These are phyloP conservation scores for Trypanosoma boissoni DNA, from an alignment of 208 protist species.

Conservation along the genomic window DNA sequence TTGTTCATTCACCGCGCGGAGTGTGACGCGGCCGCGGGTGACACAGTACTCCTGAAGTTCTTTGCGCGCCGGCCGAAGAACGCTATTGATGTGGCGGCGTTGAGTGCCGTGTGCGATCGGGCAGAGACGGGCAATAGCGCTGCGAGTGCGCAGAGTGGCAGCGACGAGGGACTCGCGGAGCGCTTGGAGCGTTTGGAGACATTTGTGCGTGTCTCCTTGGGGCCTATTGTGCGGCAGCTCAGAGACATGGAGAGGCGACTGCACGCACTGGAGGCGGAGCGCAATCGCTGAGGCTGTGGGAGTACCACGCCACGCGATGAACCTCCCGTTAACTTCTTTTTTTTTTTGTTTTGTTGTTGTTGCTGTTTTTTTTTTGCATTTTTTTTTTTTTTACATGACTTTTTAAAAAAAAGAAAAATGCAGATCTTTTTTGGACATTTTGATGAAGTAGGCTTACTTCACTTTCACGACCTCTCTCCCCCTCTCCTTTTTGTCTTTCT, in stretches of 20 bases:
- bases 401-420: too few relatives aligned
- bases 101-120: slow-evolving; percentile 19
- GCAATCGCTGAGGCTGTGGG: neutral
- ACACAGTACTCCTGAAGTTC: slow-evolving; percentile 38
- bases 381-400: neutral
- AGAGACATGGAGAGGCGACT: slow-evolving; percentile 23
- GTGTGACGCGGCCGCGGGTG: slow-evolving; percentile 4
- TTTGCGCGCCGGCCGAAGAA: slow-evolving; percentile 25
- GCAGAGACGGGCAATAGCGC: neutral
- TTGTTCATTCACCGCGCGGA: slow-evolving; percentile 14
- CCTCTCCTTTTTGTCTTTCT: too few relatives aligned
- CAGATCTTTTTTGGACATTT: too few relatives aligned
- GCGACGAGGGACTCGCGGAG: slow-evolving; percentile 5
- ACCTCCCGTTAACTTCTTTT: neutral
- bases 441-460: too few relatives aligned
- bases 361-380: neutral
- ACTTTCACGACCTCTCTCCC: too few relatives aligned
- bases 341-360: neutral
- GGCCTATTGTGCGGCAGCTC: slow-evolving; percentile 20
- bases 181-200: slow-evolving; percentile 19
- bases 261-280: slow-evolving; percentile 14
- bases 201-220: slow-evolving; percentile 16
- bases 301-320: too few relatives aligned
- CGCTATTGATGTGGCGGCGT: slow-evolving; percentile 12
- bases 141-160: neutral